These are phyloP conservation scores for Stephanodiscus triporus DNA, from an alignment of 108 stramenopile genomes.

Conservation along the genomic window DNA sequence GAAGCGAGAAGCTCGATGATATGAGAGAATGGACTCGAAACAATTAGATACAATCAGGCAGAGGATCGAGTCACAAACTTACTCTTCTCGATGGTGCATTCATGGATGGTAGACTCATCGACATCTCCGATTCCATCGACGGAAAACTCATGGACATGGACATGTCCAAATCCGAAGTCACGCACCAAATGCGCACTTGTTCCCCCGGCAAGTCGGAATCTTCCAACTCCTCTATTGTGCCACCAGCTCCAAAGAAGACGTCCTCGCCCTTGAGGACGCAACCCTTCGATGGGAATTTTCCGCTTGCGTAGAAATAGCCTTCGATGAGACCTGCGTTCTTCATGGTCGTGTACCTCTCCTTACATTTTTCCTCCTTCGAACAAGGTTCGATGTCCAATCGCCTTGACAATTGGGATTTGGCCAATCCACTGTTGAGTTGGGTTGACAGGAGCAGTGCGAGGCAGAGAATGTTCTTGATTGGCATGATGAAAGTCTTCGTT, in stretches of 20 bases:
- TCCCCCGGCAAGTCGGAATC: slow-evolving; percentile 3
- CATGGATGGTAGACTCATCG: neutral
- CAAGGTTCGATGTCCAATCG: slow-evolving; percentile 1
- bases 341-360: neutral
- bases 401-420: neutral
- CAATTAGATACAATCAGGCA: neutral
- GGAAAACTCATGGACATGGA: slow-evolving; percentile 8
- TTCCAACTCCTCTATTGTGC: slow-evolving; percentile 8
- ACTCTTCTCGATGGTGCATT: neutral
- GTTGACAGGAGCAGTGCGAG: neutral
- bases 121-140: neutral
- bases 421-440: neutral
- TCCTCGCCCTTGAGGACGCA: slow-evolving; percentile 5
- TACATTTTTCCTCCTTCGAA: neutral
- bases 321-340: neutral
- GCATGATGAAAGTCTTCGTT: neutral
- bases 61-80: neutral
- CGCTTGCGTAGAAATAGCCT: neutral
- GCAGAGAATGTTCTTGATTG: neutral
- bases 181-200: slow-evolving; percentile 20
- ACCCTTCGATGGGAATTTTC: neutral
- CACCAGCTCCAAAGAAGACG: slow-evolving; percentile 2
- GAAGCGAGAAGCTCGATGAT: neutral
- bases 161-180: neutral
- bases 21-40: neutral